Evolutionary conservation across 78 protist genomes (phyloP), one percentile per base, ranked within the genome.

Genomic region (Pelomyxa schiedti): DNA sequence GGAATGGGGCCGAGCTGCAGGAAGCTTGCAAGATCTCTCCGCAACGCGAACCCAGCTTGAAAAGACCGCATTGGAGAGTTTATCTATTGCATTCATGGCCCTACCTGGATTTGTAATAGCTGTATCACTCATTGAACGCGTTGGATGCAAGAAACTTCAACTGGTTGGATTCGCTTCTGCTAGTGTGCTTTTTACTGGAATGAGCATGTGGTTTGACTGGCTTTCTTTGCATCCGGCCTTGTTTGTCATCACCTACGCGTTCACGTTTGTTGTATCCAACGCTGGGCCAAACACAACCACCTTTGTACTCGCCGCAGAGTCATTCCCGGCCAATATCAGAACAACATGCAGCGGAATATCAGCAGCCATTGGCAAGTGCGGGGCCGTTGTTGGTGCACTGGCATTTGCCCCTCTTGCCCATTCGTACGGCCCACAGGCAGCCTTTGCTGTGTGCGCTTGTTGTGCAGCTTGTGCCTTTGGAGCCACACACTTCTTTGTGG

Each of bases 281-380:
- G 85, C 80, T 2, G 95, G 95, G 0, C 95, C 95, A 8, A 91
- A 91, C 73, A 75, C 90, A 22, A 92, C 93, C n/a, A 92, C 95
- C 35, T 92, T 82, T 80, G 77, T 88, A 7, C 38, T 92, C 16
- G 94, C 95, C 0, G 53, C 83, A 1, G 88, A 88, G 78, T 64
- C 83, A 5, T 88, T 91, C 66, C 92, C 92, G 22, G 39, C 94
- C 1, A 35, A 65, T 42, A 39, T 82, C 0, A 81, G 95, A 35
- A 65, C 90, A 24, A 88, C 93, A 43, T 85, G 80, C 64, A 87
- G 85, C 63, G 95, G 95, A 39, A 38, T 88, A 63, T 77, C 92
- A 3, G 95, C 95, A 3, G 95, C 95, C 2, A 26, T 47, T 0
- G 95, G 92, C 58, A 91, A 91, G 68, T 41, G 78, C n/a, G 94